phyloP scores from a whole-genome alignment of 2,329 filamentous ascomycete genomes.

The Annulohypoxylon truncatum region DNA sequence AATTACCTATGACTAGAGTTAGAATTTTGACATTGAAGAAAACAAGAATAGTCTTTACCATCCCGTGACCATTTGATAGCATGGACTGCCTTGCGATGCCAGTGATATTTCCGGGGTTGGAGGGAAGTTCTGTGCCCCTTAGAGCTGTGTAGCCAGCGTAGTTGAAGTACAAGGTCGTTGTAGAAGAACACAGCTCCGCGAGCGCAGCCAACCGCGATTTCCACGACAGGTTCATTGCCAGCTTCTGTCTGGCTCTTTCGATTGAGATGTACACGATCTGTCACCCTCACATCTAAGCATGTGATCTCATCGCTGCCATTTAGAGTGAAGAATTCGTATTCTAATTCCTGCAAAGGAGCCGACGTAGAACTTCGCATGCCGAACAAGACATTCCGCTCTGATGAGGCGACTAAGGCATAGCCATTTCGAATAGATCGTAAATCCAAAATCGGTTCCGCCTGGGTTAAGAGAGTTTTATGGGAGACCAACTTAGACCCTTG shows the following conservation, averaged over 20 bases:
- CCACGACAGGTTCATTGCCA: constrained; percentile 60
- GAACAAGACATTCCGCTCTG: constrained; percentile 67
- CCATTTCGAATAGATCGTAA: constrained; percentile 66
- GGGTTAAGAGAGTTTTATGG: constrained; percentile 53
- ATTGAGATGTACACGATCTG: constrained; percentile 50
- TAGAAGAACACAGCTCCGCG: constrained; percentile 86
- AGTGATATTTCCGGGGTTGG: constrained; percentile 79
- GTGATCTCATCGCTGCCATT: constrained; percentile 73
- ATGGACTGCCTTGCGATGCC: constrained; percentile 88
- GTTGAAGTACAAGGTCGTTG: constrained; percentile 74
- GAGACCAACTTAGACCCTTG: constrained; percentile 45
- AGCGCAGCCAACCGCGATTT: constrained; percentile 81
- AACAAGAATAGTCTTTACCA: constrained; percentile 65
- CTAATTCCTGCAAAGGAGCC: constrained; percentile 55
- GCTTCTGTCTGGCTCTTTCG: constrained; percentile 47
- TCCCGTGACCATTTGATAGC: constrained; percentile 92
- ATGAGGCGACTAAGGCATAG: constrained; percentile 67
- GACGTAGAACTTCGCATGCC: constrained; percentile 60
- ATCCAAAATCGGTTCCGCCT: constrained; percentile 56
- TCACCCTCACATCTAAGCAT: constrained; percentile 71
- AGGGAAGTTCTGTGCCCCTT: constrained; percentile 61
- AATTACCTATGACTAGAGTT: constrained; percentile 73
- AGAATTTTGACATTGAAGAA: constrained; percentile 27
- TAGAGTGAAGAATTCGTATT: constrained; percentile 69
- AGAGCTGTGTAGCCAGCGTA: constrained; percentile 59